A percentile compares a stretch with the other conserved stretches of the same genome.
These are phyloP conservation scores for Talaromyces adpressus DNA, from an alignment of 495 filamentous ascomycete species.

Conservation along the genomic window DNA sequence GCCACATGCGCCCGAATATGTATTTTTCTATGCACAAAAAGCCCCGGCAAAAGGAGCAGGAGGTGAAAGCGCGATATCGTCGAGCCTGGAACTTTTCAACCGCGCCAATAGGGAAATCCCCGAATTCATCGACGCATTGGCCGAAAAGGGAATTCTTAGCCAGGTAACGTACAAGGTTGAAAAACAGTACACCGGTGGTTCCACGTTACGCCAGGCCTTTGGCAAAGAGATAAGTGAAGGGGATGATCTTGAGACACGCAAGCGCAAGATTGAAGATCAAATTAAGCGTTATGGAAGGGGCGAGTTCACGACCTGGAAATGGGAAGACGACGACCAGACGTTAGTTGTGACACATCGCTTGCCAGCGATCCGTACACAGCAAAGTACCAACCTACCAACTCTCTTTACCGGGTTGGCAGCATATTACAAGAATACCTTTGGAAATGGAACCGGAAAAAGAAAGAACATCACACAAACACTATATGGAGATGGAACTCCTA, in stretches of 20 bases:
- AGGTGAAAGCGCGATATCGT: constrained; percentile 46
- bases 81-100: constrained; percentile 44
- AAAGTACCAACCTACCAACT: constrained; percentile 38
- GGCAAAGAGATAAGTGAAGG: constrained; percentile 40
- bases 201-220: constrained; percentile 46
- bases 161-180: constrained; percentile 39
- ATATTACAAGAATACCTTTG: constrained; percentile 25
- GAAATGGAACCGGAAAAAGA: background rate
- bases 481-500: constrained; percentile 45
- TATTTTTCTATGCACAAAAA: constrained; percentile 41
- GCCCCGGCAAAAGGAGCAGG: constrained; percentile 23
- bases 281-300: constrained; percentile 34
- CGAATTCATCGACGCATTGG: constrained; percentile 37
- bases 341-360: constrained; percentile 29
- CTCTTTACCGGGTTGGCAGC: constrained; percentile 45
- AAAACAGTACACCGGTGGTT: constrained; percentile 36
- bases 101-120: constrained; percentile 39
- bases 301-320: constrained; percentile 38
- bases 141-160: constrained; percentile 38
- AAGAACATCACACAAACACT: constrained; percentile 17
- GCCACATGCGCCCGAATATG: constrained; percentile 46
- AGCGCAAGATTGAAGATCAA: constrained; percentile 43
- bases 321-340: constrained; percentile 34
- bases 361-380: constrained; percentile 41
- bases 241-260: constrained; percentile 34